A percentile compares a stretch with the other conserved stretches of the same genome.
Evolutionary conservation across 352 stramenopile species (phyloP).

Genomic region (Phytophthora sojae): DNA sequence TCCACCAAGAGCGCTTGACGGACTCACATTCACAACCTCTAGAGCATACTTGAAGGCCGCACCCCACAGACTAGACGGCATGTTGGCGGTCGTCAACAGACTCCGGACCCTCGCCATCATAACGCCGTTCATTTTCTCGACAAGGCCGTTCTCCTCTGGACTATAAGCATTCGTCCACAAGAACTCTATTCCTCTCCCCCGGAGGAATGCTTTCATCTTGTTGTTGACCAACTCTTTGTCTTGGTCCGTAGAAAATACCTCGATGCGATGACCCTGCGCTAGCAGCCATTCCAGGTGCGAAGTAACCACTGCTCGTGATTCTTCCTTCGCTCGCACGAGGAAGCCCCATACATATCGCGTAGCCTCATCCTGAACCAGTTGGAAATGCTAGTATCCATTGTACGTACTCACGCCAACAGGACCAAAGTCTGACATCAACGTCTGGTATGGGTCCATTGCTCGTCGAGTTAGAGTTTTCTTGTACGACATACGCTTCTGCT

Average conservation of each 20-base stretch:
- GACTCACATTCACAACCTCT: slow-evolving; percentile 3
- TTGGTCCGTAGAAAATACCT: background rate
- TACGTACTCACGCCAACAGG: background rate
- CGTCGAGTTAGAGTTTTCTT: slow-evolving; percentile 5
- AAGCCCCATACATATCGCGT: slow-evolving; percentile 1
- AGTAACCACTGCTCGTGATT: background rate
- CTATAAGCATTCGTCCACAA: slow-evolving; percentile 12
- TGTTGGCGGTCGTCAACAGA: background rate
- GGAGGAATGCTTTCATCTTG: slow-evolving; percentile 1
- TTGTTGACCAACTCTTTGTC: background rate
- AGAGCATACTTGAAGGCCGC: slow-evolving; percentile 4
- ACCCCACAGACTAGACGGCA: slow-evolving; percentile 8
- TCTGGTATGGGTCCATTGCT: slow-evolving; percentile 1
- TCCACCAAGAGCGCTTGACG: slow-evolving; percentile 2
- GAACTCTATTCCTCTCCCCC: slow-evolving; percentile 1
- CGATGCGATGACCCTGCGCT: background rate
- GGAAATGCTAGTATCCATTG: slow-evolving; percentile 1
- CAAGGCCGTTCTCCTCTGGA: slow-evolving; percentile 16
- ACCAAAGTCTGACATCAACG: slow-evolving; percentile 18
- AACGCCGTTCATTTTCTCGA: slow-evolving; percentile 9
- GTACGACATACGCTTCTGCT: background rate
- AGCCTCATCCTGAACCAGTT: slow-evolving; percentile 6
- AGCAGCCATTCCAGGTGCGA: background rate
- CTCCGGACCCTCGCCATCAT: background rate
- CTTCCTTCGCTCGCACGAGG: background rate